Percentiles rank a stretch among this genome's conserved stretches.
These are phyloP conservation scores for Capsella bursapastoris DNA, from an alignment of 345 rosid genomes.

Conservation along the genomic window DNA sequence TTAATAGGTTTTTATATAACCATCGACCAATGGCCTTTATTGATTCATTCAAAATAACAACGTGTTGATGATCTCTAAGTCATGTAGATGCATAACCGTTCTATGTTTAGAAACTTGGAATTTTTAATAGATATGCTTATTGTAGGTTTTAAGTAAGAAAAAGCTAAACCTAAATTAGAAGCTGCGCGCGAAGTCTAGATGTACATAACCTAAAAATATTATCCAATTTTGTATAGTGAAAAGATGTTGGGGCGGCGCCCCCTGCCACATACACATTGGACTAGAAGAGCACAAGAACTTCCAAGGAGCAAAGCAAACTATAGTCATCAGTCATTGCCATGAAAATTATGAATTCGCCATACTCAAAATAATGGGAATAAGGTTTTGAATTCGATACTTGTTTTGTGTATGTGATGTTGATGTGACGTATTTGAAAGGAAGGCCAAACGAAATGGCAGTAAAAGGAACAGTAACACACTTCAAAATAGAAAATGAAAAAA, in stretches of 20 bases:
- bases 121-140: not conserved
- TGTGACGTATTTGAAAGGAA: constrained; percentile 34
- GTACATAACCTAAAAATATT: not conserved
- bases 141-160: not conserved
- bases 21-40: not conserved
- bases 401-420: constrained; percentile 34
- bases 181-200: constrained; percentile 8
- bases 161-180: constrained; percentile 1
- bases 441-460: constrained; percentile 19
- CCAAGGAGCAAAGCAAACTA: not conserved
- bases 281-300: constrained; percentile 4
- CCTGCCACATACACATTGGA: constrained; percentile 13
- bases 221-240: not conserved
- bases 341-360: constrained; percentile 17
- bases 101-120: not conserved
- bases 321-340: not conserved
- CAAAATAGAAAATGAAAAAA: not conserved
- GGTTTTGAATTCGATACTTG: constrained; percentile 24
- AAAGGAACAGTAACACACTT: constrained; percentile 35
- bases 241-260: constrained; percentile 34
- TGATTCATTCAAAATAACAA: not conserved
- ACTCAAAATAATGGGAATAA: constrained; percentile 20
- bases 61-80: not conserved
- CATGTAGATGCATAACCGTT: not conserved
- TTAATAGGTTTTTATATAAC: not conserved